Conservation (phyloP, 768 basidiomycete species). For the Naganishia friedmannii region DNA sequence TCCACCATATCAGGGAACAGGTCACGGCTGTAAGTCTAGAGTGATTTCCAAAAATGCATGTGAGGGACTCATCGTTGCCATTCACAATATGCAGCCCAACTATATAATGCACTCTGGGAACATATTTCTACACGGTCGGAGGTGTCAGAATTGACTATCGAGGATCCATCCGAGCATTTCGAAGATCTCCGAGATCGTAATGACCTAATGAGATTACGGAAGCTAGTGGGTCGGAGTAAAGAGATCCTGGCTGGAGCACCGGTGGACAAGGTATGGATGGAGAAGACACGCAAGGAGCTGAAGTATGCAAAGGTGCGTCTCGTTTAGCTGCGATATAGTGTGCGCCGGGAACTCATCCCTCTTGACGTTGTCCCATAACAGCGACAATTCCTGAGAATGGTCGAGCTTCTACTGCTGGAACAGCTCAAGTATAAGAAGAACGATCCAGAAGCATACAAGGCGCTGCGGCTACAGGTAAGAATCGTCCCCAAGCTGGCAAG, state of each 20-base stretch:
- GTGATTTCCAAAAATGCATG: not conserved
- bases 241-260: slow-evolving; percentile 68
- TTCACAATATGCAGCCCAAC: slow-evolving; percentile 61
- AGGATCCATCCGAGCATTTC: slow-evolving; percentile 96
- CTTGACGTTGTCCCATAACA: slow-evolving; percentile 45
- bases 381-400: slow-evolving; percentile 88
- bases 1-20: slow-evolving; percentile 80
- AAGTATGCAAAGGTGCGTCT: slow-evolving; percentile 80
- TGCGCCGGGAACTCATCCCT: not conserved
- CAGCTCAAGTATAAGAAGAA: slow-evolving; percentile 60
- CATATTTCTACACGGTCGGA: slow-evolving; percentile 64
- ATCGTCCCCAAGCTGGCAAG: not conserved
- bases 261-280: slow-evolving; percentile 70
- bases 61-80: not conserved
- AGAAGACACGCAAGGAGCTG: slow-evolving; percentile 73
- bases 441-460: slow-evolving; percentile 60
- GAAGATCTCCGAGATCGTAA: slow-evolving; percentile 92
- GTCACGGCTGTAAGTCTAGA: slow-evolving; percentile 75
- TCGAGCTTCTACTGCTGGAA: slow-evolving; percentile 83
- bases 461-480: slow-evolving; percentile 69
- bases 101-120: slow-evolving; percentile 82
- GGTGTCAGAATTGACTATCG: slow-evolving; percentile 89
- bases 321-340: not conserved
- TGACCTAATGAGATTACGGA: slow-evolving; percentile 77
- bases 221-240: slow-evolving; percentile 67